Percentiles rank a stretch among this genome's conserved stretches.
These are phyloP conservation scores for Toxoplasma gondii DNA, from an alignment of 169 alveolate species.

Conservation along the genomic window DNA sequence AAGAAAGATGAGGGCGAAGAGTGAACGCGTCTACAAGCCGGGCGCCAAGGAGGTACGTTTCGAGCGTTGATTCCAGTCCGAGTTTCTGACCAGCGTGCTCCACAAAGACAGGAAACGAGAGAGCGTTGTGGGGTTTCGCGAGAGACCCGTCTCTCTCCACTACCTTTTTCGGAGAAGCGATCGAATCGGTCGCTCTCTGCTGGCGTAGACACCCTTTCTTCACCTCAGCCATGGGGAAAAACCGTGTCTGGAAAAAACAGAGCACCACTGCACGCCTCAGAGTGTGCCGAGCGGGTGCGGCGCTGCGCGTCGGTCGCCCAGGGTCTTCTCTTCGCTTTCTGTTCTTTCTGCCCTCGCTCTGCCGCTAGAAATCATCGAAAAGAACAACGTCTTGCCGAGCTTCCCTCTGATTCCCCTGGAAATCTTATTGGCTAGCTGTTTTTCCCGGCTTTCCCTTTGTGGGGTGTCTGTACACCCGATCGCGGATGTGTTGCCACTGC, in stretches of 20 bases:
- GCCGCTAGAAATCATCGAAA: neutral
- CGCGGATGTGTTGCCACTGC: neutral
- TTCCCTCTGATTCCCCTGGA: neutral
- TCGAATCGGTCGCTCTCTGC: neutral
- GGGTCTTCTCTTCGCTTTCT: neutral
- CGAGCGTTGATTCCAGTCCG: neutral
- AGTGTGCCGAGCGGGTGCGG: neutral
- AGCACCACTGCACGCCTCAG: neutral
- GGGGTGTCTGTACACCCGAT: neutral
- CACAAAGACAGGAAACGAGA: neutral
- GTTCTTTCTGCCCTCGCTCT: neutral
- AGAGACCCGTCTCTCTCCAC: neutral
- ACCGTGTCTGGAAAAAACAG: neutral
- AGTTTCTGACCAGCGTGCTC: neutral
- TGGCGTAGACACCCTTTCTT: neutral
- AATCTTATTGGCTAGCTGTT: neutral
- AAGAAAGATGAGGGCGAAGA: slow-evolving; percentile 56
- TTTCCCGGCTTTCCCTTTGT: neutral
- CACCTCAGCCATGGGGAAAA: neutral
- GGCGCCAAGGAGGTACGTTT: slow-evolving; percentile 61
- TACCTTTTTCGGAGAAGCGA: neutral
- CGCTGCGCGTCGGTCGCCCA: neutral
- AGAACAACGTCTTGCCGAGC: neutral
- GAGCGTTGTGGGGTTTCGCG: neutral
- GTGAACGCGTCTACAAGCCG: slow-evolving; percentile 67